Evolutionary conservation across 202 grass and related monocot genomes (phyloP), one percentile per base, ranked within the genome.

Genomic region (Cymbopogon flexuosus): DNA sequence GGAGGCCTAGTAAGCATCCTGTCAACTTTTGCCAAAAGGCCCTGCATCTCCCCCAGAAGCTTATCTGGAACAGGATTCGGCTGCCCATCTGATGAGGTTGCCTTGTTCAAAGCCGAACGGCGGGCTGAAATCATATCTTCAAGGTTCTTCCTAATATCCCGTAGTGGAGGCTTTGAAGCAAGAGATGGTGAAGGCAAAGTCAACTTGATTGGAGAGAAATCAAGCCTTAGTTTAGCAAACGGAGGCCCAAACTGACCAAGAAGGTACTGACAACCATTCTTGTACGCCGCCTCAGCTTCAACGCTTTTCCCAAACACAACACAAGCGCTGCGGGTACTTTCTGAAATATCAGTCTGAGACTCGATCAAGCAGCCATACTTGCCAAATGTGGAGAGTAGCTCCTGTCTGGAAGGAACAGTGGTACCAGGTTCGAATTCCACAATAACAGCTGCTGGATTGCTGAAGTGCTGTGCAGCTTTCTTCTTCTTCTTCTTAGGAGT

Each of bases 101-200:
- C 72, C 23, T 88, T 79, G 81, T 81, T 86, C 51, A 54, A 24
- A 18, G 83, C 75, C 2, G 76, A 75, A 76, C 61, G 71, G 3
- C 72, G 81, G 58, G 89, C 85, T 12, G 82, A 87, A 42, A 98
- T 98, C 95, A 98, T 98, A 22, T 40, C 89, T 77, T 98, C 92
- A 18, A 98, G 79, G 64, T 89, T 98, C 72, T 93, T 92, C 79
- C 82, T 98, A 41, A 98, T 85, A 74, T 89, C 89, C 5, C 49
- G 30, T 34, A 97, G 87, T 47, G 83, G 83, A 46, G 90, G 90
- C 6, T 89, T 94, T 2, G 27, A 62, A 9, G n/a, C 10, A 42
- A 47, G 58, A 37, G 54, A 31, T 41, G 73, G 78, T 86, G 82
- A 65, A 68, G 84, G 72, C 27, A 49, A 13, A 37, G 58, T 85